Conservation (phyloP, 306 rosid genomes). For the Crotalaria pallida region DNA sequence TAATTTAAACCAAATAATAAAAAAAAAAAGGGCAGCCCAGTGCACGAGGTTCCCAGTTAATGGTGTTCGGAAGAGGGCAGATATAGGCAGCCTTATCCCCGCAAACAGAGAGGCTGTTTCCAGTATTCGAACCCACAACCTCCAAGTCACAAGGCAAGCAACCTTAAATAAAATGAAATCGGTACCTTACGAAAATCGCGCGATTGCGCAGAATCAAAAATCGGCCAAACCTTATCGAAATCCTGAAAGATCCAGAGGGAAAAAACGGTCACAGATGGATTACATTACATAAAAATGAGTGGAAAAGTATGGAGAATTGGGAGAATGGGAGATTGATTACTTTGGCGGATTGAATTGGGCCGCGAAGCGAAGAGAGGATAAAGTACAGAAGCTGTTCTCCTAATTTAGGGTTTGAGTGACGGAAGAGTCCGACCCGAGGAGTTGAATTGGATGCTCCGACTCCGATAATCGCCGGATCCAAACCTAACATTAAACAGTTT, state of each 20-base stretch:
- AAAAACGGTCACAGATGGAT: conserved; percentile 24
- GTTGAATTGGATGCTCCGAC: conserved; percentile 71
- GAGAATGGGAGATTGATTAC: conserved; percentile 24
- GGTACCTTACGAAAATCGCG: conserved; percentile 93
- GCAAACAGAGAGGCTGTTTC: too few species aligned
- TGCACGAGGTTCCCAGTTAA: too few species aligned
- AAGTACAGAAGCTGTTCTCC: conserved; percentile 98
- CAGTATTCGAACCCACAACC: too few species aligned
- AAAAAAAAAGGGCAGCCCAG: too few species aligned
- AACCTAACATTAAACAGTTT: conserved; percentile 85
- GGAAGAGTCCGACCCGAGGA: conserved; percentile 94
- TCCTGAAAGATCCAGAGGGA: conserved; percentile 53
- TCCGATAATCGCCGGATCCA: conserved; percentile 95
- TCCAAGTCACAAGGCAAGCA: too few species aligned
- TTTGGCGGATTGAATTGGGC: conserved; percentile 91
- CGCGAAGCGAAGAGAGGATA: conserved; percentile 89
- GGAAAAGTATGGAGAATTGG: background rate
- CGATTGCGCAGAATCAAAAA: conserved; percentile 92
- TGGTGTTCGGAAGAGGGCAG: too few species aligned
- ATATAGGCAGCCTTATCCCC: too few species aligned
- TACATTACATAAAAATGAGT: background rate
- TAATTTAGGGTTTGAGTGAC: conserved; percentile 95
- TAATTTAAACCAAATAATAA: background rate
- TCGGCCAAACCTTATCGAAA: conserved; percentile 99
- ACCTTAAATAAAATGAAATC: too few species aligned